Conservation (phyloP, 768 basidiomycete genomes). For the Calocybe gangraenosa region DNA sequence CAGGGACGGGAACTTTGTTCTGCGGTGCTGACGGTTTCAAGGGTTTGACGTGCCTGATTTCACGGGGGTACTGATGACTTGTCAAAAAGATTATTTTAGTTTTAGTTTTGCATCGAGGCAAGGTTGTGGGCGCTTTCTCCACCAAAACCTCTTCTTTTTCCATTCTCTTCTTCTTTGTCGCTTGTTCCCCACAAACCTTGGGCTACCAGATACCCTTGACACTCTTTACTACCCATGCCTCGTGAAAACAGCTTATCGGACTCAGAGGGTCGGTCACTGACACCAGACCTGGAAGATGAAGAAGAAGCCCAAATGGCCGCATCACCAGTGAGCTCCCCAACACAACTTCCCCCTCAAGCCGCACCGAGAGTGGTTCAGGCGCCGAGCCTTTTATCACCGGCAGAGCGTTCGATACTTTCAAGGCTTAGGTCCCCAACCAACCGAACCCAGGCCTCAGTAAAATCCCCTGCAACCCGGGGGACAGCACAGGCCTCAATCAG, state of each 20-base stretch:
- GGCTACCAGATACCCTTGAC: background rate
- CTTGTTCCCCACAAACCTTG: too few relatives aligned
- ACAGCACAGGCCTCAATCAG: too few relatives aligned
- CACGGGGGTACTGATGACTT: background rate
- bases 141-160: background rate
- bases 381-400: slow-evolving; percentile 5
- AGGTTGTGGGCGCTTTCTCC: slow-evolving; percentile 1
- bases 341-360: slow-evolving; percentile 1
- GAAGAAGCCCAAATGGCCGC: slow-evolving; percentile 3
- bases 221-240: slow-evolving; percentile 39
- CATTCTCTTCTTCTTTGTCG: background rate
- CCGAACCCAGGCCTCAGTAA: background rate
- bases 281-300: slow-evolving; percentile 54
- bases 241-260: slow-evolving; percentile 67
- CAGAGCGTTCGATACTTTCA: slow-evolving; percentile 11
- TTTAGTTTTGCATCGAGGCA: too few relatives aligned
- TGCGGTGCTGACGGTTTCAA: too few relatives aligned
- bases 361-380: background rate
- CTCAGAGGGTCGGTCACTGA: slow-evolving; percentile 61
- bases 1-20: too few relatives aligned
- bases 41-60: background rate
- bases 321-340: slow-evolving; percentile 16
- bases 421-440: slow-evolving; percentile 2
- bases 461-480: background rate
- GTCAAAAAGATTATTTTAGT: too few relatives aligned